phyloP scores from a whole-genome alignment of 2,329 filamentous ascomycete species.

The Trematosphaeria pertusa region DNA sequence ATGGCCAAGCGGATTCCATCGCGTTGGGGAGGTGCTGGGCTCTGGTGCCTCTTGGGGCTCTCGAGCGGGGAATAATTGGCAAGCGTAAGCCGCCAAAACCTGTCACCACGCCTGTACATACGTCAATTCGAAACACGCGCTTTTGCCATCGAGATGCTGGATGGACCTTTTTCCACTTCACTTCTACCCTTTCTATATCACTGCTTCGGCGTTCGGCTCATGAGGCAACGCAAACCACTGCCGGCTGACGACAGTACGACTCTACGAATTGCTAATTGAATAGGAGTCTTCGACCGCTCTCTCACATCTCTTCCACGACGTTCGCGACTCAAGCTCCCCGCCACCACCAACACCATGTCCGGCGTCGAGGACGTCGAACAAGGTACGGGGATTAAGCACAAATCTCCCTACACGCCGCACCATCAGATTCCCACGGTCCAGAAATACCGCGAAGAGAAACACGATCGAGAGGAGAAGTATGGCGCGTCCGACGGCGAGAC shows the following conservation, averaged over 20 bases:
- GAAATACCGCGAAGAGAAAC: slow-evolving; percentile 56
- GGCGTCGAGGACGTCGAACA: slow-evolving; percentile 52
- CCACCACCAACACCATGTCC: slow-evolving; percentile 38
- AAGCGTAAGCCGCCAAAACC: slow-evolving; percentile 12
- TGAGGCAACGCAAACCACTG: no score
- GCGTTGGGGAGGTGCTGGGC: no score
- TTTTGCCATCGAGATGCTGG: background rate
- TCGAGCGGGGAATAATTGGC: no score
- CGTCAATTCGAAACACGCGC: slow-evolving; percentile 17
- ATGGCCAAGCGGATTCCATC: no score
- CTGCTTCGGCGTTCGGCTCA: no score
- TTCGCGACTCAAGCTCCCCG: background rate
- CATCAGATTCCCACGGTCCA: slow-evolving; percentile 57
- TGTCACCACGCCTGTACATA: slow-evolving; percentile 19
- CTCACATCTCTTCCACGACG: slow-evolving; percentile 1
- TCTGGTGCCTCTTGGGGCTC: no score
- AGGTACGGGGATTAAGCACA: slow-evolving; percentile 46
- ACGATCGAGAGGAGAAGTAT: slow-evolving; percentile 47
- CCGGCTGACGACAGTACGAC: slow-evolving; percentile 9
- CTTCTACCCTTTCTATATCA: background rate
- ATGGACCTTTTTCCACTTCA: background rate
- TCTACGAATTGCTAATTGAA: slow-evolving; percentile 18
- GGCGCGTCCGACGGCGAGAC: slow-evolving; percentile 29
- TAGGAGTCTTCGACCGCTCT: slow-evolving; percentile 1
- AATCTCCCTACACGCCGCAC: slow-evolving; percentile 52